Evolutionary conservation across 1,284 basidiomycete genomes (phyloP).

Genomic region (Cutaneotrichosporon cutaneum): DNA sequence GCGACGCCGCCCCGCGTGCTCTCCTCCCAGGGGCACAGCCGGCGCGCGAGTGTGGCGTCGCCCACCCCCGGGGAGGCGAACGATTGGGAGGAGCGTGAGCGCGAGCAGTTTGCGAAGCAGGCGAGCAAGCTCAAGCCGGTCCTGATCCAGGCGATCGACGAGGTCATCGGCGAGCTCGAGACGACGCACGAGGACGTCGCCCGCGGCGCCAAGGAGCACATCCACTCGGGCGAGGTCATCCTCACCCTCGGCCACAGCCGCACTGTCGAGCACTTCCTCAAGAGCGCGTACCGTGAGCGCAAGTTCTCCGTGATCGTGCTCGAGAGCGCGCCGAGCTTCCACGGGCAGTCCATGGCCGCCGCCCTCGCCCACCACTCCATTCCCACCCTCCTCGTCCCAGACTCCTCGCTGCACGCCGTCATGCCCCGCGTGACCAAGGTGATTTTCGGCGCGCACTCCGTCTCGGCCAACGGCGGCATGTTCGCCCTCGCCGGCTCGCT

Average conservation of each 20-base stretch:
- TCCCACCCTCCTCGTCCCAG: slow-evolving; percentile 91
- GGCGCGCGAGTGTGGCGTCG: not conserved
- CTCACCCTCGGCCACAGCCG: slow-evolving; percentile 90
- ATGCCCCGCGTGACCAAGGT: slow-evolving; percentile 98
- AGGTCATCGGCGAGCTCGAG: slow-evolving; percentile 92
- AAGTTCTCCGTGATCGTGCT: slow-evolving; percentile 96
- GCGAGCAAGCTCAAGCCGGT: slow-evolving; percentile 53
- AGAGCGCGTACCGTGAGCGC: slow-evolving; percentile 80
- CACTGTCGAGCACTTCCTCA: slow-evolving; percentile 92
- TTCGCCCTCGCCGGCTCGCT: slow-evolving; percentile 83
- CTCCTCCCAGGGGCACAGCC: not conserved
- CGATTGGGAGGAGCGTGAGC: slow-evolving; percentile 24
- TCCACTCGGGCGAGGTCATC: slow-evolving; percentile 96
- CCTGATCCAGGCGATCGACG: slow-evolving; percentile 85
- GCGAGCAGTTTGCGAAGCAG: slow-evolving; percentile 50
- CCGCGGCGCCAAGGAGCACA: slow-evolving; percentile 91
- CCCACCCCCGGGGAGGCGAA: slow-evolving; percentile 10
- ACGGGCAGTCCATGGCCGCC: slow-evolving; percentile 80
- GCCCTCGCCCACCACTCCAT: slow-evolving; percentile 75
- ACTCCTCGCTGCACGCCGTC: slow-evolving; percentile 89
- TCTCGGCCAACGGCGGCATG: slow-evolving; percentile 94
- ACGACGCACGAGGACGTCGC: slow-evolving; percentile 93
- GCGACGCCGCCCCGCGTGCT: slow-evolving; percentile 29
- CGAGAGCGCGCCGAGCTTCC: slow-evolving; percentile 88
- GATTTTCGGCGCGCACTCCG: slow-evolving; percentile 85